Evolutionary conservation across 352 stramenopile genomes (phyloP).

Genomic region (Globisporangium rhizosaccharum): DNA sequence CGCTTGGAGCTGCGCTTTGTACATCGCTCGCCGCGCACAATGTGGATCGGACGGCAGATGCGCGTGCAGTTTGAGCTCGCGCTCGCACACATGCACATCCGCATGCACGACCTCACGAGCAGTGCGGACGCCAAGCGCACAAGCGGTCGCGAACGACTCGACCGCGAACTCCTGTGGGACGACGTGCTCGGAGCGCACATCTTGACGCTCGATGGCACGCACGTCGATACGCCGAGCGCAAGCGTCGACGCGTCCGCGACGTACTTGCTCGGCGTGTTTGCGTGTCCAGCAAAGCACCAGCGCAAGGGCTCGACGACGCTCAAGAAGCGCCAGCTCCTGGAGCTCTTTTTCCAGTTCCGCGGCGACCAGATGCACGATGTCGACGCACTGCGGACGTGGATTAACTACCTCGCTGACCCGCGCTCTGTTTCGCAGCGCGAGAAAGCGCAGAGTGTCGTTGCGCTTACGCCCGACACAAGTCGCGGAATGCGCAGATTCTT

Average conservation of each 20-base stretch:
- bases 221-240: constrained; percentile 21
- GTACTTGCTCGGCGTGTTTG: constrained; percentile 46
- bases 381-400: constrained; percentile 22
- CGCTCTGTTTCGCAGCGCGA: constrained; percentile 21
- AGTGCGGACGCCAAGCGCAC: neutral
- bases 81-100: constrained; percentile 5
- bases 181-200: constrained; percentile 56
- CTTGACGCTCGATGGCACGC: constrained; percentile 34
- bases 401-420: constrained; percentile 55
- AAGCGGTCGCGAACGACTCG: constrained; percentile 4
- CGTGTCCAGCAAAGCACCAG: constrained; percentile 24
- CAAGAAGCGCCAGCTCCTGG: constrained; percentile 32
- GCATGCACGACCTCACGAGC: constrained; percentile 5
- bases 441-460: constrained; percentile 22
- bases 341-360: constrained; percentile 47
- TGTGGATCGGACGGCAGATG: constrained; percentile 13
- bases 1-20: constrained; percentile 14
- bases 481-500: constrained; percentile 35
- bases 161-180: constrained; percentile 26
- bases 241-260: constrained; percentile 6
- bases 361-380: constrained; percentile 31
- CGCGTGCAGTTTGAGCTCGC: constrained; percentile 7
- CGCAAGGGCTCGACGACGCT: constrained; percentile 19
- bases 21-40: constrained; percentile 12
- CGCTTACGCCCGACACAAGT: constrained; percentile 18